Base-by-base conservation (phyloP, 2,329 filamentous ascomycete genomes). In the Penicillium sp. region DNA sequence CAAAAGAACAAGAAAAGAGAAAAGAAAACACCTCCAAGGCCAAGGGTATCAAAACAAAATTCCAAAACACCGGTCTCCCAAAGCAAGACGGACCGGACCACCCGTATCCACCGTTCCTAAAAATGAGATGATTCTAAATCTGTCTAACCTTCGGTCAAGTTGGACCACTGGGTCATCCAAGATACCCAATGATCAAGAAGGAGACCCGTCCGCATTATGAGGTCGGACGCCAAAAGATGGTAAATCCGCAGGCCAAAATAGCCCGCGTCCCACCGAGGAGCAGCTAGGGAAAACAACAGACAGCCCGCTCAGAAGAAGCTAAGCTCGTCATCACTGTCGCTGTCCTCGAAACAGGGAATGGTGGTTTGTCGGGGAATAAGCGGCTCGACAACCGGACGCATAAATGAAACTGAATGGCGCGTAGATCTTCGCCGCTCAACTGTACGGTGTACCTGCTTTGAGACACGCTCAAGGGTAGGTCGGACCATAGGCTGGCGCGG, bases 241-340 rank as follows among this genome's bases (percentile, higher is more conserved):
- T 2, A 25, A 8, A 25, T 7, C 4, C 8, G n/a, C 18, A 38
- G 7, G 22, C 6, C 6, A 39, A 44, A 27, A 18, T 38, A 14
- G 27, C 11, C 28, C 18, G 3, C 10, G 33, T 27, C 39, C 27
- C 40, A 44, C 18, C 6, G 16, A 28, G 19, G 22, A 31, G n/a
- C 11, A 33, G 19, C 33, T 14, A 22, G 43, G 48, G 48, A 50
- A 46, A 33, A 13, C 25, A 9, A 27, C 19, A 46, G 13, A 35
- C 27, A 34, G 7, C 22, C 34, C 29, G 27, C 31, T 60, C 43
- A 69, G 7, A 71, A 45, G 54, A 69, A 70, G 54, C 66, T 70
- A 16, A 71, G 58, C 53, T 71, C 68, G 44, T 71, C 68, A n/a
- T 71, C 66, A 35, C 67, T 71, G 19, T 64, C 62, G 7, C 62